Conservation (phyloP, 139 green algal species). For the Picochlorum sp. region DNA sequence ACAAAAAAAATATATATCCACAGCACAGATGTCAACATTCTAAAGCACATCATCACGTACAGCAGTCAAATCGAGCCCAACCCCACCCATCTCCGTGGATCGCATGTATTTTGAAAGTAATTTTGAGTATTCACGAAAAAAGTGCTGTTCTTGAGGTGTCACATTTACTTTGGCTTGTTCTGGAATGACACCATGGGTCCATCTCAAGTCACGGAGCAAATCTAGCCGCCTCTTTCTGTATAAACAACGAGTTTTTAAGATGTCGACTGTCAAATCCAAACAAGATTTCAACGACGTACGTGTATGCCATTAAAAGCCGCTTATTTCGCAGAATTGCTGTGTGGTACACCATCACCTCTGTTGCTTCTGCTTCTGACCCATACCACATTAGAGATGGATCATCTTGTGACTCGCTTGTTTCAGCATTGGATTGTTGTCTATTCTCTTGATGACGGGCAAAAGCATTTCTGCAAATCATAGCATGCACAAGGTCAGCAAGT, state of each 20-base stretch:
- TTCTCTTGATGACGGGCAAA: conserved; percentile 3
- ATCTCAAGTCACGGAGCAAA: conserved; percentile 36
- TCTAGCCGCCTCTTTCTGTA: conserved; percentile 41
- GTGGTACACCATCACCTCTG: conserved; percentile 47
- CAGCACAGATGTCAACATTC: not conserved
- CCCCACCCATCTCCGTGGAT: conserved; percentile 15
- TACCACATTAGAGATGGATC: conserved; percentile 10
- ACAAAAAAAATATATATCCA: not conserved
- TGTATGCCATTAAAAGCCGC: conserved; percentile 39
- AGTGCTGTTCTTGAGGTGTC: conserved; percentile 35
- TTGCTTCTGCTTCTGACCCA: conserved; percentile 32
- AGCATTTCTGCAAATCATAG: not conserved
- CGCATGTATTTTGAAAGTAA: conserved; percentile 43
- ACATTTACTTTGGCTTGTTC: conserved; percentile 33
- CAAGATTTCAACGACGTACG: conserved; percentile 17
- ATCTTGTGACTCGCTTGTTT: conserved; percentile 2
- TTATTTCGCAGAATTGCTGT: conserved; percentile 50
- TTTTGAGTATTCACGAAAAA: conserved; percentile 32
- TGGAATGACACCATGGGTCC: conserved; percentile 35
- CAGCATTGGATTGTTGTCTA: not conserved
- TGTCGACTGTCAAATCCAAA: not conserved
- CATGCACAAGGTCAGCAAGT: not conserved
- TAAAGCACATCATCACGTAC: conserved; percentile 19
- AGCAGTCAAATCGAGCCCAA: conserved; percentile 41
- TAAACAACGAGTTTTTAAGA: not conserved